Conservation (phyloP, 202 grass and related monocot species). For the Cymbopogon flexuosus region DNA sequence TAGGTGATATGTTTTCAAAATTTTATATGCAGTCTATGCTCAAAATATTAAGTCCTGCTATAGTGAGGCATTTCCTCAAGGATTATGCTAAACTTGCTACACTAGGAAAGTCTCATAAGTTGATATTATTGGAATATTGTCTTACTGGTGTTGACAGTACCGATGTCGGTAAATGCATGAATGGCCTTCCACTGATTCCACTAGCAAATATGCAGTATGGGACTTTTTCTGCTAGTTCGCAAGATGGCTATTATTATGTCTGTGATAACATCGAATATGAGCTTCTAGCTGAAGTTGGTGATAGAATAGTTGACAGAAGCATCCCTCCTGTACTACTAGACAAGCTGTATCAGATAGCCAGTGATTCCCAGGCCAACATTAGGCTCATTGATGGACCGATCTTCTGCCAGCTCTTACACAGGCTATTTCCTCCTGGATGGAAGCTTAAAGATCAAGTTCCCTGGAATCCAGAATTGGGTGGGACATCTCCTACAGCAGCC, state of each 20-base stretch:
- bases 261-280: slow-evolving; percentile 73
- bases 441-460: slow-evolving; percentile 64
- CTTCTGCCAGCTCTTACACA: slow-evolving; percentile 75
- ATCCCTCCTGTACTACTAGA: slow-evolving; percentile 54
- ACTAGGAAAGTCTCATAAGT: slow-evolving; percentile 58
- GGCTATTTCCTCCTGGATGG: slow-evolving; percentile 79
- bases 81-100: slow-evolving; percentile 40
- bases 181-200: slow-evolving; percentile 71
- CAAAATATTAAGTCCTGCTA: slow-evolving; percentile 55
- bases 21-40: slow-evolving; percentile 46
- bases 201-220: slow-evolving; percentile 81
- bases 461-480: slow-evolving; percentile 59
- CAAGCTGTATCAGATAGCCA: slow-evolving; percentile 66
- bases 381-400: slow-evolving; percentile 53
- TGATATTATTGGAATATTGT: slow-evolving; percentile 86
- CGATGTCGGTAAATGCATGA: slow-evolving; percentile 67
- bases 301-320: slow-evolving; percentile 70
- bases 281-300: slow-evolving; percentile 58
- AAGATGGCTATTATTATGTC: slow-evolving; percentile 53
- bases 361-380: slow-evolving; percentile 54
- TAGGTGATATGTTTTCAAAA: slow-evolving; percentile 64
- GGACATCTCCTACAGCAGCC: slow-evolving; percentile 47
- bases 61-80: slow-evolving; percentile 66
- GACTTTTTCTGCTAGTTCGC: slow-evolving; percentile 49
- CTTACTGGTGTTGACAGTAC: slow-evolving; percentile 56